Evolutionary conservation across 371 early-diverging fungal species (phyloP).

Genomic region (Mucor piriformis): DNA sequence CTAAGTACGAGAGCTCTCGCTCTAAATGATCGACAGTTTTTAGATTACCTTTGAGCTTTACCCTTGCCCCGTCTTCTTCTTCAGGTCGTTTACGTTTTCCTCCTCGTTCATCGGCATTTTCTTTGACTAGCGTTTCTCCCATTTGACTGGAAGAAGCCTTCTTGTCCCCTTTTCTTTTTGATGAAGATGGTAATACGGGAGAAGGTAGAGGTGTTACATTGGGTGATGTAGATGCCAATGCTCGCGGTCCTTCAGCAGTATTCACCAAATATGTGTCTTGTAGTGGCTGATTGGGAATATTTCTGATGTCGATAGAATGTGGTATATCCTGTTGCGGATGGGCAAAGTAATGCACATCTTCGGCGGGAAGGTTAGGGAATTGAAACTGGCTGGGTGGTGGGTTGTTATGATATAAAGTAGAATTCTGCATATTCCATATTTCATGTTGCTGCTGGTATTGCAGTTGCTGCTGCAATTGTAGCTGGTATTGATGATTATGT

Average conservation of each 20-base stretch:
- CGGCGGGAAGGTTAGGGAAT: too few species aligned
- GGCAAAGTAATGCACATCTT: too few species aligned
- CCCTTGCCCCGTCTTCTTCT: neutral
- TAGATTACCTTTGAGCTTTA: neutral
- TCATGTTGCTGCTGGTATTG: neutral
- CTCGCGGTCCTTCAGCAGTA: too few species aligned
- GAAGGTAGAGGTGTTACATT: constrained; percentile 9
- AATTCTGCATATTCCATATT: too few species aligned
- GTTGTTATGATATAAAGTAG: too few species aligned
- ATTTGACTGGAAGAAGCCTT: neutral
- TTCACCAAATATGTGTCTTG: too few species aligned
- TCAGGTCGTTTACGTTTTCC: neutral
- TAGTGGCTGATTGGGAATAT: too few species aligned
- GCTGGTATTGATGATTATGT: neutral
- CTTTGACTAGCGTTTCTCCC: neutral
- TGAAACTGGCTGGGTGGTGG: too few species aligned
- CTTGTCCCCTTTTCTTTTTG: neutral
- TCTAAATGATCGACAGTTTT: constrained; percentile 20
- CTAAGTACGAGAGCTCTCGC: constrained; percentile 25
- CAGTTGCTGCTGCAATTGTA: neutral
- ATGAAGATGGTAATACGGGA: neutral
- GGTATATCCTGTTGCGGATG: too few species aligned
- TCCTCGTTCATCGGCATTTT: neutral
- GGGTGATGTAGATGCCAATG: neutral
- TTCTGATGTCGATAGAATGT: too few species aligned